Base-by-base conservation (phyloP, 75 land plant genomes). In the Pinus taeda region DNA sequence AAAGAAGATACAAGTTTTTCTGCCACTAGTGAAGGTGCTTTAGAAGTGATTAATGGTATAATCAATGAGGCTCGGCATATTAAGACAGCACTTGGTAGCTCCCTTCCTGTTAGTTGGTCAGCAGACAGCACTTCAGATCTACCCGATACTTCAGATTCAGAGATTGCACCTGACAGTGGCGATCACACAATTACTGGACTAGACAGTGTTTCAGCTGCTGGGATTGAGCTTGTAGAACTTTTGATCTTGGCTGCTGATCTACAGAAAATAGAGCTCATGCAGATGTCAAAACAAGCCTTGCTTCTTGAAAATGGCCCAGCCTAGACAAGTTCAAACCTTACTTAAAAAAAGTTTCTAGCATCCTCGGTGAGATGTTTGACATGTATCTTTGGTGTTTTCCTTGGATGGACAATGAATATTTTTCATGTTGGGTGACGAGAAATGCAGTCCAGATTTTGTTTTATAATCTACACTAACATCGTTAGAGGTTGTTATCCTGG, bases 41-140 rank as follows among this genome's bases (percentile, higher is more conserved):
- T 63, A 24, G 82, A 88, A 78, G 74, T 75, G 36, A 77, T 93
- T 66, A 85, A 90, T 29, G 83, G 78, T 12, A 88, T 96, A 13
- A 83, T 84, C 18, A 53, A 61, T 36, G 99, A 94, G 70, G 93
- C 97, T 80, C 86, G 76, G 56, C 86, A 80, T 57, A 66, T 93
- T 6, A 92, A 88, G 78, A 87, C 92, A 69, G 97, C 99, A 42
- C 95, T 96, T 55, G 82, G 93, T 13, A 85, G 91, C 79, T 89
- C 88, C 39, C 91, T 96, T 70, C 99, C 99, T 15, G 78, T 94
- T 58, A 93, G 97, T 80, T 93, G 93, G 93, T 89, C 88, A 59
- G 91, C 84, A 8, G 90, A 83, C 57, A 49, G 72, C 53, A 82
- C 74, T 62, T 58, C 8, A 57, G 84, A 37, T 63, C 56, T 70